Percentiles rank a stretch among this genome's conserved stretches.
These are phyloP conservation scores for Alternaria hordeiaustralica DNA, from an alignment of 2,329 filamentous ascomycete genomes.

Conservation along the genomic window DNA sequence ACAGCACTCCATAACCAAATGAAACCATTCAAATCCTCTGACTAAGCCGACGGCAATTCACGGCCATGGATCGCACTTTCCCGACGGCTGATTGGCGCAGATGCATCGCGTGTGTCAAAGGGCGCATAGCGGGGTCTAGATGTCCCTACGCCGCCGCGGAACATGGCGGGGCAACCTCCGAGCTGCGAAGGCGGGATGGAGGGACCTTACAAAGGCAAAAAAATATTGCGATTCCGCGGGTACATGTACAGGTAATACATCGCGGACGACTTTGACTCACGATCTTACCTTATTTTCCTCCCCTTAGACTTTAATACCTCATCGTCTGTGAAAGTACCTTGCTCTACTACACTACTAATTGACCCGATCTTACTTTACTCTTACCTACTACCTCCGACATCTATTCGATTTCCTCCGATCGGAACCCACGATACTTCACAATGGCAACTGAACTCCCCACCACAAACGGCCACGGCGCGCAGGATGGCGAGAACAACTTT, in stretches of 20 bases:
- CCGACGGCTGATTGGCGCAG: conserved; percentile 22
- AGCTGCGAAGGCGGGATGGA: conserved; percentile 21
- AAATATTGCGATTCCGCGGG: conserved; percentile 35
- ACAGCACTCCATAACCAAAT: not conserved
- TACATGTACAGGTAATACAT: conserved; percentile 33
- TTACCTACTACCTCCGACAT: not conserved
- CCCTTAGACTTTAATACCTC: not conserved
- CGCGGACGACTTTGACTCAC: conserved; percentile 24
- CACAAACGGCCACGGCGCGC: conserved; percentile 51
- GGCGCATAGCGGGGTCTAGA: conserved; percentile 27
- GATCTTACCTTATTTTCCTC: conserved; percentile 14
- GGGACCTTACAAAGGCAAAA: conserved; percentile 30
- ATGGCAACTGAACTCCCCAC: conserved; percentile 59
- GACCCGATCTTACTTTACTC: not conserved
- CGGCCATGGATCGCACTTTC: conserved; percentile 14
- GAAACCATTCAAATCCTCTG: conserved; percentile 11
- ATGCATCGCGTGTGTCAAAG: conserved; percentile 30
- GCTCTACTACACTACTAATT: conserved; percentile 4
- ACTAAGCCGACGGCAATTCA: conserved; percentile 35
- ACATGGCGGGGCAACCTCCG: conserved; percentile 22
- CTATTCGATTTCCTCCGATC: not conserved
- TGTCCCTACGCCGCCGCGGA: conserved; percentile 8
- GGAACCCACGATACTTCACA: conserved; percentile 15
- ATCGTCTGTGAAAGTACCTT: not conserved
- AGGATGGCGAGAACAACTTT: conserved; percentile 66